Evolutionary conservation across 2,329 filamentous ascomycete genomes (phyloP), one percentile per base, ranked within the genome.

Genomic region (Chaetomiaceae sp.): DNA sequence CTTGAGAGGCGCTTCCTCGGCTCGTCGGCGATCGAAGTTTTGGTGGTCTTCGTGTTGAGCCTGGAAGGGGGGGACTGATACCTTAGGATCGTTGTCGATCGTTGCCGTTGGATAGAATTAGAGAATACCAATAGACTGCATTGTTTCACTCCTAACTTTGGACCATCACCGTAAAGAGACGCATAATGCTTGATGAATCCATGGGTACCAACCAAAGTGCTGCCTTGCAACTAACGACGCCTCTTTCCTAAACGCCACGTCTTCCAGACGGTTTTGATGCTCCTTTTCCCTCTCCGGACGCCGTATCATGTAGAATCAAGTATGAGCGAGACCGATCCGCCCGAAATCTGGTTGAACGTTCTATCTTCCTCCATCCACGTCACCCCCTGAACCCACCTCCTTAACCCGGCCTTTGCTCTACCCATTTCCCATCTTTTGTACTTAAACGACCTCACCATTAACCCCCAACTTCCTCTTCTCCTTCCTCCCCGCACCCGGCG

Each of bases 401-500:
- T n/a, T n/a, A n/a, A n/a, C n/a, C n/a, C n/a, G n/a, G n/a, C n/a
- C n/a, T n/a, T n/a, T n/a, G n/a, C n/a, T n/a, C n/a, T n/a, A n/a
- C n/a, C n/a, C n/a, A n/a, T n/a, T n/a, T n/a, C n/a, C n/a, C 33
- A 33, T 31, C 2, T 17, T 12, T 53, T 47, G 57, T 6, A 31
- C 9, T 27, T 9, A 31, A 11, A 11, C 27, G 15, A 48, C 69
- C 34, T 70, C 69, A 3, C 80, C 80, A 42, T 82, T 81, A 45
- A 75, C 67, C 25, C 64, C 66, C 44, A 66, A 58, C 66, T 76
- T 72, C 66, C 78, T 82, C 75, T 85, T 89, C 79, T 86, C 90
- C 76, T 88, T 91, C 69, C 85, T 89, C 74, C 86, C 91, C 65
- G 78, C 43, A 46, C 23, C 46, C 27, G 44, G 45, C 34, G 45